Percentiles rank a stretch among this genome's conserved stretches.
These are phyloP conservation scores for Coemansia sp. DNA, from an alignment of 192 early-diverging fungal genomes.

Conservation along the genomic window DNA sequence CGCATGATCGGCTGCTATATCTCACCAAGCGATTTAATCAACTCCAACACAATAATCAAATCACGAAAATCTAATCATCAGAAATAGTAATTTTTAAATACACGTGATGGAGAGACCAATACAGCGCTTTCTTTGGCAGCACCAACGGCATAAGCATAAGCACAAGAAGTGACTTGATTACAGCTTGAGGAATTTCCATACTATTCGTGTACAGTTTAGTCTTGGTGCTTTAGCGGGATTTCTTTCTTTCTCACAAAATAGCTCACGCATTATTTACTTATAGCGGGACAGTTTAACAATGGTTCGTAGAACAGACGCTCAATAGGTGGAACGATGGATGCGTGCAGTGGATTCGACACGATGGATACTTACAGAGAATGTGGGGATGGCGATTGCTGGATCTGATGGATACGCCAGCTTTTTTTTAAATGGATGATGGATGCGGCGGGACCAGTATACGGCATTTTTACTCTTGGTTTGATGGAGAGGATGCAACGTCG, in stretches of 20 bases:
- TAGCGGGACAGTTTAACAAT: slow-evolving; percentile 21
- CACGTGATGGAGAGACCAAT: too few relatives aligned
- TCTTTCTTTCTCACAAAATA: slow-evolving; percentile 19
- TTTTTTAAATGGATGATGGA: too few relatives aligned
- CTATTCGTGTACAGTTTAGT: background rate
- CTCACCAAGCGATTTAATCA: background rate
- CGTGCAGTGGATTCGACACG: background rate
- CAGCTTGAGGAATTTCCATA: background rate
- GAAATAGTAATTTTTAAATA: background rate
- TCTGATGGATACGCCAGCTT: slow-evolving; percentile 19
- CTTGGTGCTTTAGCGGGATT: background rate
- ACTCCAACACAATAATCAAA: background rate
- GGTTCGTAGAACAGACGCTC: slow-evolving; percentile 6
- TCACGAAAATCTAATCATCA: background rate
- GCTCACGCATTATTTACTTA: slow-evolving; percentile 14
- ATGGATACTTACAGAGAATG: too few relatives aligned
- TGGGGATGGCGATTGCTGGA: too few relatives aligned
- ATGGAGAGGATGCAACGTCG: background rate
- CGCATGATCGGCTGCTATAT: too few relatives aligned
- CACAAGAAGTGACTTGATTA: too few relatives aligned
- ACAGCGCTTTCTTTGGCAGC: background rate
- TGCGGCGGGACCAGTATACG: too few relatives aligned
- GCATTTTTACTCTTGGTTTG: too few relatives aligned
- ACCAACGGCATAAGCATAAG: too few relatives aligned
- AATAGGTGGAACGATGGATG: slow-evolving; percentile 4